Percentiles rank a stretch among this genome's conserved stretches.
phyloP scores from a whole-genome alignment of 495 filamentous ascomycete species.

The Hypoxylon fuscum region DNA sequence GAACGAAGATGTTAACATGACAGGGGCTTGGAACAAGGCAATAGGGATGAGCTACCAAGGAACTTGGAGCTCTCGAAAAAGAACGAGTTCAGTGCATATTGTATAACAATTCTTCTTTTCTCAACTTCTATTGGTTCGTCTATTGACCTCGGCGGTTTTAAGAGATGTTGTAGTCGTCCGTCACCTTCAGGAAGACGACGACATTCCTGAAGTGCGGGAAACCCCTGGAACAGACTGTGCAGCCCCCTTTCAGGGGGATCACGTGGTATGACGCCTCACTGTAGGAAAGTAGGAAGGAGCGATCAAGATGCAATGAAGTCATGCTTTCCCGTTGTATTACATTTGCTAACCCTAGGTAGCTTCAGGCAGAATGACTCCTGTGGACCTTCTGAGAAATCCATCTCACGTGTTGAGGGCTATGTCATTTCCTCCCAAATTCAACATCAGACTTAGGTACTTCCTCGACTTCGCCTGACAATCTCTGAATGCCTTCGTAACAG shows the following conservation, averaged over 20 bases:
- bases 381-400: no score
- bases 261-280: background rate
- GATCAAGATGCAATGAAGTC: background rate
- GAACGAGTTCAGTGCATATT: constrained; percentile 6
- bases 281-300: background rate
- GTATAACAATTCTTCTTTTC: constrained; percentile 14
- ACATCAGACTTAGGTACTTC: no score
- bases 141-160: background rate
- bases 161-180: background rate
- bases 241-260: background rate
- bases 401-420: no score
- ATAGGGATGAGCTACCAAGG: background rate
- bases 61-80: background rate
- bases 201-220: no score
- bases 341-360: constrained; percentile 14
- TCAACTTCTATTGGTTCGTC: background rate
- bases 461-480: background rate
- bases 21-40: background rate
- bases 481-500: background rate
- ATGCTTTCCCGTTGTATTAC: constrained; percentile 1
- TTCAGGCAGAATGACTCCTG: no score
- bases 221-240: no score
- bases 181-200: background rate
- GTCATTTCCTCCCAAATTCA: no score
- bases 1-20: background rate